These are phyloP conservation scores for Cercospora sesami DNA, from an alignment of 2,329 filamentous ascomycete species.

Conservation along the genomic window DNA sequence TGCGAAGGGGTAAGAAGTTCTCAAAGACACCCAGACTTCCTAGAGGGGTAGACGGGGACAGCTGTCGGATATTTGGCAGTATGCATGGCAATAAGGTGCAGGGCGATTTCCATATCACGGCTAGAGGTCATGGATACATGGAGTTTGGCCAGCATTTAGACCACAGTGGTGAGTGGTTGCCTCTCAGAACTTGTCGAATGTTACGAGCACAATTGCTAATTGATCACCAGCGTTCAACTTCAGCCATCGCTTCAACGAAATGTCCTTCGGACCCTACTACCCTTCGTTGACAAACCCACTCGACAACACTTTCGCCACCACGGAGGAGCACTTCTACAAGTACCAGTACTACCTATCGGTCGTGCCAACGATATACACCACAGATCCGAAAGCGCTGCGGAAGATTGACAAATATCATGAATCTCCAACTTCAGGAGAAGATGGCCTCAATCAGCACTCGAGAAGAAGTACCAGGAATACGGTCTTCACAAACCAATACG, in stretches of 20 bases:
- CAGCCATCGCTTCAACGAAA: slow-evolving; percentile 91
- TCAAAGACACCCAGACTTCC: slow-evolving; percentile 70
- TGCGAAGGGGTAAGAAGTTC: slow-evolving; percentile 64
- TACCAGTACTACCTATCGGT: slow-evolving; percentile 97
- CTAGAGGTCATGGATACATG: slow-evolving; percentile 89
- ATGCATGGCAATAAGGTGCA: slow-evolving; percentile 95
- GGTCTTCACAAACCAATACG: slow-evolving; percentile 95
- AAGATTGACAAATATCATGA: slow-evolving; percentile 38
- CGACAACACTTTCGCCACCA: slow-evolving; percentile 80
- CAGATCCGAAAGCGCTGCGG: slow-evolving; percentile 47
- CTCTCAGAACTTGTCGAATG: background rate
- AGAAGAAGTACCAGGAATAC: slow-evolving; percentile 52
- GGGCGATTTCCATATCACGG: slow-evolving; percentile 97
- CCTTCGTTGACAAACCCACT: slow-evolving; percentile 91
- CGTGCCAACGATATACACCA: slow-evolving; percentile 87
- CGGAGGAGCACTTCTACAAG: slow-evolving; percentile 80
- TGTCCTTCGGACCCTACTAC: slow-evolving; percentile 97
- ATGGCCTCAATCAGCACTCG: slow-evolving; percentile 37
- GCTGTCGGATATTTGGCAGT: slow-evolving; percentile 86
- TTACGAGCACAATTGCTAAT: slow-evolving; percentile 5
- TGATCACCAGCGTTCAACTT: slow-evolving; percentile 79
- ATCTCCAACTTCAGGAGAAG: slow-evolving; percentile 45
- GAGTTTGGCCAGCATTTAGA: slow-evolving; percentile 78
- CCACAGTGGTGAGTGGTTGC: slow-evolving; percentile 64
- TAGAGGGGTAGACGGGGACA: slow-evolving; percentile 58